Evolutionary conservation across 345 rosid genomes (phyloP).

Genomic region (Syzygium aromaticum): DNA sequence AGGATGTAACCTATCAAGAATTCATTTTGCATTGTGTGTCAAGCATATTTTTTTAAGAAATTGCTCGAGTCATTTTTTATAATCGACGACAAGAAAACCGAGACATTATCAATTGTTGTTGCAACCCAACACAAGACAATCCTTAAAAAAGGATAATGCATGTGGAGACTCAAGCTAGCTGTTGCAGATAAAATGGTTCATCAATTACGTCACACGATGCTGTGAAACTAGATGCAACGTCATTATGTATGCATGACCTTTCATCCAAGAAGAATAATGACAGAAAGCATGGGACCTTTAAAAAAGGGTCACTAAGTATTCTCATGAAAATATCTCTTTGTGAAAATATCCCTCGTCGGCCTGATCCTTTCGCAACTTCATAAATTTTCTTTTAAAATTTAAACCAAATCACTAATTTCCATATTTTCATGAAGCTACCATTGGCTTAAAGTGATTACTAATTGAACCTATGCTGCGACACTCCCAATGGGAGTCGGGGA

Average conservation of each 20-base stretch:
- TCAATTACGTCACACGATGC: not conserved
- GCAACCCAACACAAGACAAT: not conserved
- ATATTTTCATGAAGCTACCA: no score
- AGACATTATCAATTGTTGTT: not conserved
- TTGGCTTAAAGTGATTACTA: no score
- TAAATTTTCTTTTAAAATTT: no score
- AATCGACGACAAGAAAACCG: not conserved
- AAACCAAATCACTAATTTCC: no score
- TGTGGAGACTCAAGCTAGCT: not conserved
- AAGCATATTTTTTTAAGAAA: not conserved
- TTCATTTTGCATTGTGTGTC: not conserved
- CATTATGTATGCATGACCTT: not conserved
- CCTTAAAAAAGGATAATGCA: not conserved
- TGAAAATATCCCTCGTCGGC: no score
- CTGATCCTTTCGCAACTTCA: no score
- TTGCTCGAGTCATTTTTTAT: not conserved
- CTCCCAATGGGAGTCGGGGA: no score
- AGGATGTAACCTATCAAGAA: not conserved
- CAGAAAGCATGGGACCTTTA: no score
- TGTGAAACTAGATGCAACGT: not conserved
- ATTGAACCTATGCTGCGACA: no score
- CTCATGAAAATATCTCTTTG: no score
- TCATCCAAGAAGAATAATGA: not conserved
- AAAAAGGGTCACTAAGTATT: no score
- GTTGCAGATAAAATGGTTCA: not conserved